These are phyloP conservation scores for Auriscalpium orientale DNA, from an alignment of 768 basidiomycete genomes.

Conservation along the genomic window DNA sequence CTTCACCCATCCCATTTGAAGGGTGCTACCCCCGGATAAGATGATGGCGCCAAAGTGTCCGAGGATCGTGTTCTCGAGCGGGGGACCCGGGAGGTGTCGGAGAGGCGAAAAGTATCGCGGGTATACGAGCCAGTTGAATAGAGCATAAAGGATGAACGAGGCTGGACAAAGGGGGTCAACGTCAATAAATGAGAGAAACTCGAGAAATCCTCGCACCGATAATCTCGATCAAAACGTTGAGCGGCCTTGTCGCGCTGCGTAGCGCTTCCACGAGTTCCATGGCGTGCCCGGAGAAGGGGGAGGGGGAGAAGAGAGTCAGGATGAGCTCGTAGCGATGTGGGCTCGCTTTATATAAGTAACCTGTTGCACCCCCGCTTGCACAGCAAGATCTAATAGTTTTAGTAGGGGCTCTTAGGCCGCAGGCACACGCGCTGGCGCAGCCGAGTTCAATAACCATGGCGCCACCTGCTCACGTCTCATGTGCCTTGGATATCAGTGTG, in stretches of 20 bases:
- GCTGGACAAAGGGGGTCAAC: not conserved
- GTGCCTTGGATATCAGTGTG: no score
- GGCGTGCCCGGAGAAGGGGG: no score
- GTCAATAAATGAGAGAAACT: not conserved
- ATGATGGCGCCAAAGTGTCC: slow-evolving; percentile 35
- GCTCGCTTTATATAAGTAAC: no score
- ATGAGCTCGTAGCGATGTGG: no score
- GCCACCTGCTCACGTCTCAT: no score
- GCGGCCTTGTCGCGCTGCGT: not conserved
- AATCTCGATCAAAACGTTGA: not conserved
- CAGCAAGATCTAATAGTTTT: no score
- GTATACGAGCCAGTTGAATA: not conserved
- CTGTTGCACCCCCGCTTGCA: no score
- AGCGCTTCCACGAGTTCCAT: not conserved
- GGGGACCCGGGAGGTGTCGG: slow-evolving; percentile 31
- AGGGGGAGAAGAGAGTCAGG: no score
- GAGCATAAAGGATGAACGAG: not conserved
- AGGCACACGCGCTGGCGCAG: no score
- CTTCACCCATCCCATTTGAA: slow-evolving; percentile 8
- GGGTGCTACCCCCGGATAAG: slow-evolving; percentile 31
- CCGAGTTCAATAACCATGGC: no score
- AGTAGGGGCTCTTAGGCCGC: no score
- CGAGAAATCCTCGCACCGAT: not conserved
- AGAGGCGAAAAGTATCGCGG: slow-evolving; percentile 25
- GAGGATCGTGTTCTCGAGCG: slow-evolving; percentile 25